phyloP scores from a whole-genome alignment of 352 stramenopile species.

The Phytopythium chamaehyphon region DNA sequence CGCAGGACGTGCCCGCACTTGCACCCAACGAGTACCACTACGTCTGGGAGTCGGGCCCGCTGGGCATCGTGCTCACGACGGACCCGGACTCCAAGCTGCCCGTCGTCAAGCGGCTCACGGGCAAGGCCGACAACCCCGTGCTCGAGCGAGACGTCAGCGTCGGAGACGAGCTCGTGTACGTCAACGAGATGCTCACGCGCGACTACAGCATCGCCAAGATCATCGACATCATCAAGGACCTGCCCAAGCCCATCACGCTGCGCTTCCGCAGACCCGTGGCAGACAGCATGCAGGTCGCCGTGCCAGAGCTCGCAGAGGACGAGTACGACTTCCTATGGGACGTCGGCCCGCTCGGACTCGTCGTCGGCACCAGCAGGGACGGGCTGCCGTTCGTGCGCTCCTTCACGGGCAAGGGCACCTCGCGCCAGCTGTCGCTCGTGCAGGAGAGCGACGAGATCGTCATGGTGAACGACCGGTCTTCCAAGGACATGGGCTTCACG shows the following conservation, averaged over 20 bases:
- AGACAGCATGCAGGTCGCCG: slow-evolving; percentile 40
- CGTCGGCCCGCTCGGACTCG: slow-evolving; percentile 65
- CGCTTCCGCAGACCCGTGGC: slow-evolving; percentile 60
- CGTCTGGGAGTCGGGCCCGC: slow-evolving; percentile 58
- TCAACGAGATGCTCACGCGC: slow-evolving; percentile 66
- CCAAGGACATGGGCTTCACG: slow-evolving; percentile 53
- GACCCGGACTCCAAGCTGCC: slow-evolving; percentile 66
- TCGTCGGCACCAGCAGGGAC: slow-evolving; percentile 50
- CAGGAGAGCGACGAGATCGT: slow-evolving; percentile 79
- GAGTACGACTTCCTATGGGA: slow-evolving; percentile 88
- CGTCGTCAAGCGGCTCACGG: slow-evolving; percentile 72
- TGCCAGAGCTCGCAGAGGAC: slow-evolving; percentile 47
- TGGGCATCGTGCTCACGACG: slow-evolving; percentile 70
- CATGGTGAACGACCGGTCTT: slow-evolving; percentile 64
- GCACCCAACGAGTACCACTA: slow-evolving; percentile 82
- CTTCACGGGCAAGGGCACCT: slow-evolving; percentile 80
- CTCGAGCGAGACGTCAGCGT: slow-evolving; percentile 48
- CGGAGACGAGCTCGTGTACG: slow-evolving; percentile 74
- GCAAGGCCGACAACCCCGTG: slow-evolving; percentile 43
- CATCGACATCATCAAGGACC: slow-evolving; percentile 71
- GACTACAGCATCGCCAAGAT: slow-evolving; percentile 70
- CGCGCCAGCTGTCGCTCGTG: slow-evolving; percentile 58
- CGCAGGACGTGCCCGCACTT: slow-evolving; percentile 45
- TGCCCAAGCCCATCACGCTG: slow-evolving; percentile 77
- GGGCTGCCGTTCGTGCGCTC: slow-evolving; percentile 73